Evolutionary conservation across 2,329 filamentous ascomycete species (phyloP).

Genomic region (Gnomoniopsis sp.): DNA sequence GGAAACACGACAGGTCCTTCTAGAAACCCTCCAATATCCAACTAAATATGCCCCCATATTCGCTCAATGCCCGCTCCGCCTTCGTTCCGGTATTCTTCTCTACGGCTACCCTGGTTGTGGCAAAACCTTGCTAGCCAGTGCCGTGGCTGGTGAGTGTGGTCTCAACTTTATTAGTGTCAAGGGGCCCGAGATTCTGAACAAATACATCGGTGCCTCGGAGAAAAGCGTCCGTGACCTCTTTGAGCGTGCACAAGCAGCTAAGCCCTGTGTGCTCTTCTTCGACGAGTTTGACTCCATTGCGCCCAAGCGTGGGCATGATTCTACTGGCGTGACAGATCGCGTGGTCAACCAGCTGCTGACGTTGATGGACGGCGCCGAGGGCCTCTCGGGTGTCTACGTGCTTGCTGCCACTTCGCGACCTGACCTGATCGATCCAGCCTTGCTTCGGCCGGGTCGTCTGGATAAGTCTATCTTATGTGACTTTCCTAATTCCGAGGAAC

Average conservation of each 20-base stretch:
- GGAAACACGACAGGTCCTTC: slow-evolving; percentile 81
- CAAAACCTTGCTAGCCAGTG: slow-evolving; percentile 91
- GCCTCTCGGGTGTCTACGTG: slow-evolving; percentile 91
- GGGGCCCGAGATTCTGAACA: slow-evolving; percentile 96
- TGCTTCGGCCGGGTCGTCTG: slow-evolving; percentile 84
- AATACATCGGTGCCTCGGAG: slow-evolving; percentile 97
- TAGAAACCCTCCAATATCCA: slow-evolving; percentile 94
- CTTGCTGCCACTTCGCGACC: slow-evolving; percentile 90
- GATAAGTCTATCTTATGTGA: slow-evolving; percentile 94
- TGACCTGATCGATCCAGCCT: slow-evolving; percentile 90
- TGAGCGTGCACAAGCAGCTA: slow-evolving; percentile 83
- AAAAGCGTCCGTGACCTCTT: slow-evolving; percentile 96
- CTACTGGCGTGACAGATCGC: slow-evolving; percentile 95
- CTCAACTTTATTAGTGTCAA: slow-evolving; percentile 99
- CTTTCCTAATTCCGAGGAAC: slow-evolving; percentile 75
- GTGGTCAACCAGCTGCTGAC: slow-evolving; percentile 98
- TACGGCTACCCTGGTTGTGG: slow-evolving; percentile 97
- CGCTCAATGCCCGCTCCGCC: slow-evolving; percentile 87
- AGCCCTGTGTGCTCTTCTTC: slow-evolving; percentile 94
- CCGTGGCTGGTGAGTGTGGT: slow-evolving; percentile 95
- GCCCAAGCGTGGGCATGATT: slow-evolving; percentile 94
- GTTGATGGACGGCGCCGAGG: slow-evolving; percentile 98
- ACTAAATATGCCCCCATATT: slow-evolving; percentile 98
- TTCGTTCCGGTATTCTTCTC: slow-evolving; percentile 86
- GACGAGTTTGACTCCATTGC: slow-evolving; percentile 99